Conservation (phyloP, 1,284 basidiomycete species). For the Acaromyces ingoldii region DNA sequence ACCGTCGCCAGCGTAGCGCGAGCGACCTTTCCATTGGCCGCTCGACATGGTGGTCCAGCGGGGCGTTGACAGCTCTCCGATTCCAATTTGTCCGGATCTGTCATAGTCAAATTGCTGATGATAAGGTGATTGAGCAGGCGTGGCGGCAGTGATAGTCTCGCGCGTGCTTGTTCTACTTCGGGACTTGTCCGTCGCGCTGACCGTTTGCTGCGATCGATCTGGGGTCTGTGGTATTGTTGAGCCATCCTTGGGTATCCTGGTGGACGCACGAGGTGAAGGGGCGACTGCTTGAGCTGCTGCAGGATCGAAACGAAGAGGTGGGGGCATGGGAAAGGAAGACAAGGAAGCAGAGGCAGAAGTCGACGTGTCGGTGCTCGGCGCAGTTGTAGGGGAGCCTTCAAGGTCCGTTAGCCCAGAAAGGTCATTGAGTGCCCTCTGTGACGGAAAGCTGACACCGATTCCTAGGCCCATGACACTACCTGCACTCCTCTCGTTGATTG, state of each 20-base stretch:
- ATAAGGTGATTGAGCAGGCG: too few species aligned
- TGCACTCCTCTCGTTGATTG: too few species aligned
- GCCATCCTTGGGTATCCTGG: too few species aligned
- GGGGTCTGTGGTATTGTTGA: conserved; percentile 19
- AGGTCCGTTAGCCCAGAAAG: conserved; percentile 10
- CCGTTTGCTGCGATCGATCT: conserved; percentile 14
- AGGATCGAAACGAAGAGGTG: too few species aligned
- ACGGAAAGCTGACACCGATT: conserved; percentile 16
- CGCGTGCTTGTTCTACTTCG: conserved; percentile 23
- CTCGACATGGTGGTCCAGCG: conserved; percentile 63
- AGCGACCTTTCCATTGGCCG: not conserved
- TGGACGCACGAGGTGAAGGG: too few species aligned
- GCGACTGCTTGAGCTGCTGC: too few species aligned
- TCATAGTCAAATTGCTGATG: too few species aligned
- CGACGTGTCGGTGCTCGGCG: not conserved
- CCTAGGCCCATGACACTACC: conserved; percentile 27
- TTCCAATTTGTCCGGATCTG: conserved; percentile 78
- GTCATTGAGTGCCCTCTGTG: not conserved
- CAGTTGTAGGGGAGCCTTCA: not conserved
- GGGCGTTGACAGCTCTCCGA: conserved; percentile 95
- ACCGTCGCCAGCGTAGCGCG: not conserved
- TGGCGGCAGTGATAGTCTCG: conserved; percentile 12
- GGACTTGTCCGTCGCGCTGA: conserved; percentile 7
- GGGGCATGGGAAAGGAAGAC: not conserved
- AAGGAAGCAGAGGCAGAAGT: too few species aligned